Percentiles rank a stretch among this genome's conserved stretches.
phyloP scores from a whole-genome alignment of 768 basidiomycete species.

The Kwoniella pini region DNA sequence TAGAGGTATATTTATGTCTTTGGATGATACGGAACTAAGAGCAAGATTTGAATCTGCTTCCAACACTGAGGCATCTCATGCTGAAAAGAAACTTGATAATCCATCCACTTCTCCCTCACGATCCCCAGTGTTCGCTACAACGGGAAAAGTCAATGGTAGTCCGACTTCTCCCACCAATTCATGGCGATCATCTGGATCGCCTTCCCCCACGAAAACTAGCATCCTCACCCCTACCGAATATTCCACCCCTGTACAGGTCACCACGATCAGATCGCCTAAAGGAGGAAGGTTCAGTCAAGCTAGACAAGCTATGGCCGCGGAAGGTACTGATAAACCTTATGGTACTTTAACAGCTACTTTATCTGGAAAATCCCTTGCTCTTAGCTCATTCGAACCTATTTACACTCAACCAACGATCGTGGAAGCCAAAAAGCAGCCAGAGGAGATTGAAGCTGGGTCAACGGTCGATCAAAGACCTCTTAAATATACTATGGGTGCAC shows the following conservation, averaged over 20 bases:
- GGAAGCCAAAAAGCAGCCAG: background rate
- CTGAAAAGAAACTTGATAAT: background rate
- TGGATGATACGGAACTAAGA: conserved; percentile 21
- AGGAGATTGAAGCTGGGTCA: background rate
- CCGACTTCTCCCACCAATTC: conserved; percentile 13
- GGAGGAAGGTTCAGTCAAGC: conserved; percentile 35
- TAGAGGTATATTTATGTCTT: conserved; percentile 12
- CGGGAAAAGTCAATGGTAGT: background rate
- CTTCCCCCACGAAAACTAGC: conserved; percentile 18
- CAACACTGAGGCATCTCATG: background rate
- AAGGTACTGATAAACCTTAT: conserved; percentile 13
- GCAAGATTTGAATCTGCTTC: conserved; percentile 20
- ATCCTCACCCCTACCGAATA: conserved; percentile 7
- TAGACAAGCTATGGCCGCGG: conserved; percentile 28
- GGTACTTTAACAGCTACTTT: conserved; percentile 18
- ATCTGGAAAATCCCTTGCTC: conserved; percentile 5
- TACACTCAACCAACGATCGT: too few relatives aligned
- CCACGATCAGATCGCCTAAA: conserved; percentile 14
- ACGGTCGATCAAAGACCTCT: conserved; percentile 1
- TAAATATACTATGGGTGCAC: conserved; percentile 13
- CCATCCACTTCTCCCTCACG: background rate
- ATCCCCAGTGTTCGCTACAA: background rate
- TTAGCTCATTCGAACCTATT: background rate
- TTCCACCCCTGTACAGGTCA: background rate
- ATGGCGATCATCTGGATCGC: conserved; percentile 14